Base-by-base conservation (phyloP, 495 filamentous ascomycete genomes). In the Trichoderma asperelloides region DNA sequence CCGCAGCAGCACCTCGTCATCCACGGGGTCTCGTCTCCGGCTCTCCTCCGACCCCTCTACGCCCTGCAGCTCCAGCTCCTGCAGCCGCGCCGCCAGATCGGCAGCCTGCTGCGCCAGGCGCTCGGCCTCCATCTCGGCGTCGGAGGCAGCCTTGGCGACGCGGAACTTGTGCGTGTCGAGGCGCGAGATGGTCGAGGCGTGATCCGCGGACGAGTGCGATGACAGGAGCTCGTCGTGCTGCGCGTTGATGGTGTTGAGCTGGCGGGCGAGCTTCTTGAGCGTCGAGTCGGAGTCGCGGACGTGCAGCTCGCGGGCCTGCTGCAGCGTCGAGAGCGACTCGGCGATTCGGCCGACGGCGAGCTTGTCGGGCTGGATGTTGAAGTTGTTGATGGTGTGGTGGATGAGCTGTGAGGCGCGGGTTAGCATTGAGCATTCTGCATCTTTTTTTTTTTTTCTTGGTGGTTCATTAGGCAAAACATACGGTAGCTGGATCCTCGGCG, bases 151-250 rank as follows among this genome's bases (percentile, higher is more conserved):
- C 77, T 98, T 98, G 8, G 95, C 95, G 66, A 91, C 85, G 65
- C 92, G 89, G 77, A 98, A 98, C 77, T 97, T 98, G 74, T 96
- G 89, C 8, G 91, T 93, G 78, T 96, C 92, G 65, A 96, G 86
- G 62, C 89, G 87, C 63, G 93, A 84, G 63, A 96, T 94, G 70
- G 91, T 85, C 65, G 82, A 84, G 27, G 92, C 91, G 76, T 97
- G 93, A 66, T 86, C 86, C 66, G 87, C 83, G 8, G 88, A 84
- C 66, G 89, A 89, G 79, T 95, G 90, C 0, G 85, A 79, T 1
- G 85, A 78, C 2, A 90, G 79, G 3, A 89, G 87, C 75, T 94
- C 89, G 37, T 81, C 79, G 76, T 95, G 86, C 70, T 93, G 89
- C 8, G 84, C 78, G 27, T 82, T 81, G 15, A 94, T 80, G 3